phyloP scores from a whole-genome alignment of 2,329 filamentous ascomycete species.

The Aspergillus piperis region DNA sequence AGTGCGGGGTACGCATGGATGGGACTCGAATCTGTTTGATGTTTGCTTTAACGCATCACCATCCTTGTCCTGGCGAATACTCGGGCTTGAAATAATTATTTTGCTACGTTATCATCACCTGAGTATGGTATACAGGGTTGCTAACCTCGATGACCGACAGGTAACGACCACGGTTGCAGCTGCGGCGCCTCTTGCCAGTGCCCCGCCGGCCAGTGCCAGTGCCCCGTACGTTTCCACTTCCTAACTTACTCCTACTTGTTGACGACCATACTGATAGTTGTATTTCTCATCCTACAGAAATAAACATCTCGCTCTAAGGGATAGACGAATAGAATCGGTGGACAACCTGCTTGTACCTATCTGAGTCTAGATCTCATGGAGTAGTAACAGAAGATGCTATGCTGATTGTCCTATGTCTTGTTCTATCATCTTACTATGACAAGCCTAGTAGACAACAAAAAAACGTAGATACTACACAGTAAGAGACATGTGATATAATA shows the following conservation, averaged over 20 bases:
- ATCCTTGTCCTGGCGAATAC: not conserved
- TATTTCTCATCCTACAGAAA: not conserved
- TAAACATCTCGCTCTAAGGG: not conserved
- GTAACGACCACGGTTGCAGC: slow-evolving; percentile 42
- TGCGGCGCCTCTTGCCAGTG: slow-evolving; percentile 46
- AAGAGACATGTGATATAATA: too few relatives aligned
- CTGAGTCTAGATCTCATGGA: not conserved
- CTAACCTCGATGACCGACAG: slow-evolving; percentile 16
- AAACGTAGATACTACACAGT: not conserved
- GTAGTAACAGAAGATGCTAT: not conserved
- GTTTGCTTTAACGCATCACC: not conserved
- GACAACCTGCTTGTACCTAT: not conserved
- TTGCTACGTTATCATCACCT: too few relatives aligned
- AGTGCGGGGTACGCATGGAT: slow-evolving; percentile 12
- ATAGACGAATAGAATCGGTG: not conserved
- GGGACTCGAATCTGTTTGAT: not conserved
- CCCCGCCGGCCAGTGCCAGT: slow-evolving; percentile 44
- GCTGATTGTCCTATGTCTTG: not conserved
- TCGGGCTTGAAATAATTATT: not conserved
- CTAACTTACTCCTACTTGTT: not conserved
- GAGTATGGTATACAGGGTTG: not conserved
- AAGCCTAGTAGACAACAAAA: too few relatives aligned
- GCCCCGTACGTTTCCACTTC: slow-evolving; percentile 35
- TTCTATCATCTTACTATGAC: too few relatives aligned
- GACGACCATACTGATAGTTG: not conserved